Evolutionary conservation across 768 basidiomycete species (phyloP), one percentile per base, ranked within the genome.

Genomic region (Mycena amicta): DNA sequence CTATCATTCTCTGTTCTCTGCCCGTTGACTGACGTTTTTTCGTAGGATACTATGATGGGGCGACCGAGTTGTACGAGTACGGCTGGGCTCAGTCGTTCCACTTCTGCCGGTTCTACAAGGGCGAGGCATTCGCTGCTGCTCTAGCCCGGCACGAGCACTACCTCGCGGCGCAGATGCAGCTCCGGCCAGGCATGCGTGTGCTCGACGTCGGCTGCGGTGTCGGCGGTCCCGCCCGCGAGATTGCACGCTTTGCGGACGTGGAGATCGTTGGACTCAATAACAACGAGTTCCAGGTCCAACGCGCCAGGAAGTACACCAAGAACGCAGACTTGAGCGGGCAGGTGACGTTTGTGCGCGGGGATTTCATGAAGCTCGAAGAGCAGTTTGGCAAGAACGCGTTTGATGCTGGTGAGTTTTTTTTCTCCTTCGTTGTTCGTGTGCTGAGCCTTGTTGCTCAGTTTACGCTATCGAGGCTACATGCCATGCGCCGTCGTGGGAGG

Each of bases 171-270:
- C 84, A 92, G 69, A 94, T 98, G 89, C 71, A 74, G 47, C 78
- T 99, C 59, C 84, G 84, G 52, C 85, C 94, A 0, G 93, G 94
- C 41, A 97, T 97, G 95, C 86, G 89, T 30, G 95, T 99, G 40
- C 88, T 99, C 59, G 97, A 99, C 70, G 95, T 99, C 58, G 97
- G 97, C 3, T 98, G 97, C 72, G 97, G 97, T 71, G 90, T 99
- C 53, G 97, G 97, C 49, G 97, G 97, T 0, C 97, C 97, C 23
- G 97, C 97, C 8, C 85, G 96, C 49, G 92, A 95, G 72, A 99
- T 99, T 67, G 92, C 94, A 3, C 84, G 83, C 45, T 99, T 98
- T 77, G 77, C 92, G 6, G 95, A 97, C 69, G 89, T 83, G 31
- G 77, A 86, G 55, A 87, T 98, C 62, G 77, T 91, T 63, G 95